A percentile compares a stretch with the other conserved stretches of the same genome.
These are phyloP conservation scores for Pythium aristosporum DNA, from an alignment of 352 stramenopile genomes.

Conservation along the genomic window DNA sequence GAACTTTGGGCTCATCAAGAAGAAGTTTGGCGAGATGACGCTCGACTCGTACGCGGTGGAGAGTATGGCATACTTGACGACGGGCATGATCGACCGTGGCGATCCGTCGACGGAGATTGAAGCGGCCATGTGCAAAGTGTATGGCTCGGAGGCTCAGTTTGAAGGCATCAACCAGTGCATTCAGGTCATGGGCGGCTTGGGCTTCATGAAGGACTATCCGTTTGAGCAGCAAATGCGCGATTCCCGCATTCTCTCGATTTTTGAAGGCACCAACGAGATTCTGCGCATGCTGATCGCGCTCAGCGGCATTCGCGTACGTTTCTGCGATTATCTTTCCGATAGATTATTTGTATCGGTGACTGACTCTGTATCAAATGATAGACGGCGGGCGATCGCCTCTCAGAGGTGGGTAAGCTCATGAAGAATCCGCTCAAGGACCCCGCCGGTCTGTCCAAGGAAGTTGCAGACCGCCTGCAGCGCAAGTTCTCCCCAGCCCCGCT, in stretches of 20 bases:
- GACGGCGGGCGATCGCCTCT: constrained; percentile 80
- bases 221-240: constrained; percentile 92
- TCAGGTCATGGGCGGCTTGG: constrained; percentile 86
- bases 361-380: constrained; percentile 22
- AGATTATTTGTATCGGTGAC: background rate
- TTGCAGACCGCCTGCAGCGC: constrained; percentile 76
- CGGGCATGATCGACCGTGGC: constrained; percentile 86
- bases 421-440: constrained; percentile 84
- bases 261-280: constrained; percentile 92
- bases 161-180: constrained; percentile 87
- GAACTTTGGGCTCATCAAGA: constrained; percentile 85
- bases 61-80: constrained; percentile 90
- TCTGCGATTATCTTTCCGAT: background rate
- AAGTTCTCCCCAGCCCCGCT: constrained; percentile 74
- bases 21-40: constrained; percentile 85
- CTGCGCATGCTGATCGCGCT: constrained; percentile 90
- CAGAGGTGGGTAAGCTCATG: constrained; percentile 69
- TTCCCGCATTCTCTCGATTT: constrained; percentile 90
- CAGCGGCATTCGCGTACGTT: constrained; percentile 72
- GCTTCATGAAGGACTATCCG: constrained; percentile 92
- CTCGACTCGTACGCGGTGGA: constrained; percentile 85
- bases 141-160: constrained; percentile 83
- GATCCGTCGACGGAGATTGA: constrained; percentile 87
- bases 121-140: constrained; percentile 88
- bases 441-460: constrained; percentile 61